Evolutionary conservation across 129 eudicot genomes (phyloP).

Genomic region (Artemisia argyi): DNA sequence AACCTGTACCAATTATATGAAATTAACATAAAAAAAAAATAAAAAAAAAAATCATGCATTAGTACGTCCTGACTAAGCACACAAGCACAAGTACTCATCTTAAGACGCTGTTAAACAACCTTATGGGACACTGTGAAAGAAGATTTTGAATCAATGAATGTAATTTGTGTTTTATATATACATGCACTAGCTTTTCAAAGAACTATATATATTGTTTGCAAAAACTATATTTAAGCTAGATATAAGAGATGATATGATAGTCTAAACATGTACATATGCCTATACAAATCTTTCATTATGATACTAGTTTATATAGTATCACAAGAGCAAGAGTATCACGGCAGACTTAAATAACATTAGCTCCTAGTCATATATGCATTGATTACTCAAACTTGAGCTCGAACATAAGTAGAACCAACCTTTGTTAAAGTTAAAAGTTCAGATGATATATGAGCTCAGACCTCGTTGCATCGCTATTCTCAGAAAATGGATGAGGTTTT

Average conservation of each 20-base stretch:
- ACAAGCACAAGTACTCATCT: neutral
- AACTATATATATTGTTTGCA: neutral
- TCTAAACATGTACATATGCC: constrained; percentile 6
- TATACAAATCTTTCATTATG: neutral
- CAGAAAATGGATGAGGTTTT: too few species aligned
- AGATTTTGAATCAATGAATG: neutral
- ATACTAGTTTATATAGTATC: constrained; percentile 4
- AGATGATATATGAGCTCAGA: constrained; percentile 11
- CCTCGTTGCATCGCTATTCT: neutral
- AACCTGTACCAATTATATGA: constrained; percentile 36
- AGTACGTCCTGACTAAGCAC: neutral
- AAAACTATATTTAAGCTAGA: neutral
- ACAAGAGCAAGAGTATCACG: neutral
- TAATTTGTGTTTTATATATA: too few species aligned
- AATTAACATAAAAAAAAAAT: neutral
- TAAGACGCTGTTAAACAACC: neutral
- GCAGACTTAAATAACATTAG: neutral
- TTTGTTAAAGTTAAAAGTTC: neutral
- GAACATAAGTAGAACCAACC: neutral
- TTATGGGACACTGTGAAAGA: neutral
- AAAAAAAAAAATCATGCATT: neutral
- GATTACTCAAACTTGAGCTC: neutral
- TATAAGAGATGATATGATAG: constrained; percentile 6
- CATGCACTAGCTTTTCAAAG: too few species aligned
- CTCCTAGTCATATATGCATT: neutral